Percentiles rank a stretch among this genome's conserved stretches.
Conservation (phyloP, 2,329 filamentous ascomycete species). For the Fusarium scirpi region DNA sequence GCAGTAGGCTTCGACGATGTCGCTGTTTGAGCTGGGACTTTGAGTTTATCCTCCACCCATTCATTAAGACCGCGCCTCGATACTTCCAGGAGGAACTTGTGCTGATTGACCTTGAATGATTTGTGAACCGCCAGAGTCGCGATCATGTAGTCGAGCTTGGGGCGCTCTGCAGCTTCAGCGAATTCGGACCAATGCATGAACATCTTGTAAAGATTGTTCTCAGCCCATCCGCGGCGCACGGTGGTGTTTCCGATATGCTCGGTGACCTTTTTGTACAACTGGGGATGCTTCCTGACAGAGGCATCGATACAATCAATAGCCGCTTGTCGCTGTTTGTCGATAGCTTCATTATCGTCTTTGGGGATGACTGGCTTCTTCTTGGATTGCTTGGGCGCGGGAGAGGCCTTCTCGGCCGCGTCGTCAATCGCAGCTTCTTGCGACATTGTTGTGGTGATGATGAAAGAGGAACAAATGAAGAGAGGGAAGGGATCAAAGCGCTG, state of each 20-base stretch:
- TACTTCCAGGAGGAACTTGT: background rate
- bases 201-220: background rate
- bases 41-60: conserved; percentile 20
- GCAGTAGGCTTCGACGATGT: background rate
- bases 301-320: conserved; percentile 1
- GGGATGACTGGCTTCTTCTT: background rate
- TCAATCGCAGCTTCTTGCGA: background rate
- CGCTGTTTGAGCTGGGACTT: background rate
- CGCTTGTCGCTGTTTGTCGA: background rate
- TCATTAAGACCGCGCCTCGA: background rate
- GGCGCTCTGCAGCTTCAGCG: fast-evolving
- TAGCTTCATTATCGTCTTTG: background rate
- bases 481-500: fast-evolving
- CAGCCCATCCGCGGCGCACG: background rate
- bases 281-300: no score
- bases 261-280: background rate
- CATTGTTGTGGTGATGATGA: background rate
- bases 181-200: conserved; percentile 14
- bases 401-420: background rate
- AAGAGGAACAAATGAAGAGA: background rate
- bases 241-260: background rate
- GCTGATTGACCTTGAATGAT: fast-evolving
- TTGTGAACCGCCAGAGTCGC: conserved; percentile 8
- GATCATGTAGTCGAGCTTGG: background rate
- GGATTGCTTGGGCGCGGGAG: background rate